Conservation (phyloP, 2,329 filamentous ascomycete genomes). For the Ilyonectria robusta region DNA sequence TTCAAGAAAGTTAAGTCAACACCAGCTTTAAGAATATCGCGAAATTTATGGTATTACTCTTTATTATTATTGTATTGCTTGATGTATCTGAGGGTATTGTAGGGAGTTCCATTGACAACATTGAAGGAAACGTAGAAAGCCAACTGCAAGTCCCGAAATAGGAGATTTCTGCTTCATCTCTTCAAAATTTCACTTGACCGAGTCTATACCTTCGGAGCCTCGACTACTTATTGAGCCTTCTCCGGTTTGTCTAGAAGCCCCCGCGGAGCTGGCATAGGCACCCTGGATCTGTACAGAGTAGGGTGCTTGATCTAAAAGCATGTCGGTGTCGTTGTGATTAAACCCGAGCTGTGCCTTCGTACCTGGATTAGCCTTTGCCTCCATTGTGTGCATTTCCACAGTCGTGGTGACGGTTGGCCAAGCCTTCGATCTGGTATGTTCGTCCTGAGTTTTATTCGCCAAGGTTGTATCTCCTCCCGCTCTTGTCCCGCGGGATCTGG, state of each 20-base stretch:
- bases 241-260: not conserved
- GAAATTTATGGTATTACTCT: too few relatives aligned
- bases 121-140: too few relatives aligned
- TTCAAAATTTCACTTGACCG: too few relatives aligned
- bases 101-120: too few relatives aligned
- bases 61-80: too few relatives aligned
- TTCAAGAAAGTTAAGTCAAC: too few relatives aligned
- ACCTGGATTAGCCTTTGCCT: not conserved
- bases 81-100: too few relatives aligned
- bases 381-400: slow-evolving; percentile 29
- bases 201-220: not conserved
- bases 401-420: slow-evolving; percentile 28
- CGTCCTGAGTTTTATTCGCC: not conserved
- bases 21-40: too few relatives aligned
- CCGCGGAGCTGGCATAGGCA: not conserved
- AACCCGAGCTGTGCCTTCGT: slow-evolving; percentile 19
- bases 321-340: slow-evolving; percentile 29
- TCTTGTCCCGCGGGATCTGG: slow-evolving; percentile 20
- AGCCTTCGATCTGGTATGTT: slow-evolving; percentile 4
- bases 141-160: too few relatives aligned
- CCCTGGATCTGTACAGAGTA: slow-evolving; percentile 28
- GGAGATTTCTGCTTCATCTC: too few relatives aligned
- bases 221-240: not conserved
- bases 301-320: slow-evolving; percentile 16
- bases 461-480: slow-evolving; percentile 5